Evolutionary conservation across 139 green algal species (phyloP).

Genomic region (Yamagishiella unicocca): DNA sequence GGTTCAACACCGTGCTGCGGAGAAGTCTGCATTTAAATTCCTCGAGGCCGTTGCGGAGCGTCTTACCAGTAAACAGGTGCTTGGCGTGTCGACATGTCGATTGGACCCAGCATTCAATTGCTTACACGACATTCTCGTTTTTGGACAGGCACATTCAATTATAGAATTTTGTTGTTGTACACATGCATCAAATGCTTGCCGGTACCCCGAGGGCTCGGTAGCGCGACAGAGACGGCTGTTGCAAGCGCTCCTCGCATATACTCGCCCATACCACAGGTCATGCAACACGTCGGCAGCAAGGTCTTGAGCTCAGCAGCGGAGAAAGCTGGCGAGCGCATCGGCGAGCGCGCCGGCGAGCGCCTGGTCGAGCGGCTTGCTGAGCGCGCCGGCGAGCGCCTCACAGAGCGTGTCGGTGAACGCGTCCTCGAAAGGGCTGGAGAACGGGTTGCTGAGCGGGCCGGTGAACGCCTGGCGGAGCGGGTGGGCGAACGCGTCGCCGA

Average conservation of each 20-base stretch:
- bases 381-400: constrained; percentile 20
- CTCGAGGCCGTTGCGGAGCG: constrained; percentile 49
- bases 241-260: too few species aligned
- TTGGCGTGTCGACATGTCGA: background rate
- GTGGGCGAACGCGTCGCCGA: constrained; percentile 44
- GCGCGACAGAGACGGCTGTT: too few species aligned
- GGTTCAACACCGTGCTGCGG: constrained; percentile 54
- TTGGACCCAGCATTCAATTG: too few species aligned
- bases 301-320: constrained; percentile 33
- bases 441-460: constrained; percentile 12
- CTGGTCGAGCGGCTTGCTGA: constrained; percentile 45
- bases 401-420: constrained; percentile 43
- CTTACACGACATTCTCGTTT: too few species aligned
- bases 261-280: constrained; percentile 5
- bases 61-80: constrained; percentile 49
- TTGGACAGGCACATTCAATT: too few species aligned
- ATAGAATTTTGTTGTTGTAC: too few species aligned
- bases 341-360: constrained; percentile 53
- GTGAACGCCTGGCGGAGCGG: constrained; percentile 18
- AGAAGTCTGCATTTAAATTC: constrained; percentile 65
- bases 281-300: constrained; percentile 56
- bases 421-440: constrained; percentile 42
- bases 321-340: constrained; percentile 42
- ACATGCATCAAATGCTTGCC: too few species aligned
- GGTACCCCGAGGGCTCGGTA: too few species aligned